Conservation (phyloP, 1,139 yeast species). For the Fermentozyma sake region DNA sequence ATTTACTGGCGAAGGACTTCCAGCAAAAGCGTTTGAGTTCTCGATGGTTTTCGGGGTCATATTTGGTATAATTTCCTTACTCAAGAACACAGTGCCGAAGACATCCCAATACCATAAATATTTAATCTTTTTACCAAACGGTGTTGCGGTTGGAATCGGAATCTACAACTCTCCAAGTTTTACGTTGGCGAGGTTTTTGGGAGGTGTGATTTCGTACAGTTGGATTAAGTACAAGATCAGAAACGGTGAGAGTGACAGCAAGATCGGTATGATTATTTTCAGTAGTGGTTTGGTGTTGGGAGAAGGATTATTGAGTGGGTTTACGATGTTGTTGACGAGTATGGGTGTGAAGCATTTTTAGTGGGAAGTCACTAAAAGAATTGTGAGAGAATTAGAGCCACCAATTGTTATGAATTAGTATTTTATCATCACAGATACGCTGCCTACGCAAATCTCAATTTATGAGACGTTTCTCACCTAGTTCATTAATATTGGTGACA, state of each 20-base stretch:
- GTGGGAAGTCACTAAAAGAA: conserved; percentile 1
- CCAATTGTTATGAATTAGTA: too few species aligned
- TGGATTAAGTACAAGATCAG: conserved; percentile 44
- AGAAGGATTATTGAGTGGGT: conserved; percentile 83
- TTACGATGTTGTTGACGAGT: conserved; percentile 74
- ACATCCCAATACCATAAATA: conserved; percentile 35
- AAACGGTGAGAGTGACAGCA: conserved; percentile 30
- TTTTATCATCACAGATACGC: too few species aligned
- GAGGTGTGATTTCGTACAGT: conserved; percentile 69
- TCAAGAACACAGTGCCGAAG: conserved; percentile 50
- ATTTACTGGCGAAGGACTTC: conserved; percentile 88
- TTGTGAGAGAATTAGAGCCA: too few species aligned
- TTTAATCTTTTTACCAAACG: conserved; percentile 71
- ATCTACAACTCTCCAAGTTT: conserved; percentile 91
- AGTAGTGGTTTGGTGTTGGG: conserved; percentile 93
- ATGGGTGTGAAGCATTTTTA: conserved; percentile 46
- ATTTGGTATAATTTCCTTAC: conserved; percentile 65
- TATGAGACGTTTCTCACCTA: too few species aligned
- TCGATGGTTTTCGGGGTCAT: conserved; percentile 62
- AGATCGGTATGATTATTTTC: conserved; percentile 73
- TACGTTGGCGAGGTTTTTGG: conserved; percentile 87
- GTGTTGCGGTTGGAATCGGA: conserved; percentile 96
- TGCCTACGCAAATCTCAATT: too few species aligned
- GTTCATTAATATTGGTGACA: too few species aligned
- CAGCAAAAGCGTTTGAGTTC: conserved; percentile 67